Conservation (phyloP, 2,329 filamentous ascomycete species). For the Penicillium sp. region DNA sequence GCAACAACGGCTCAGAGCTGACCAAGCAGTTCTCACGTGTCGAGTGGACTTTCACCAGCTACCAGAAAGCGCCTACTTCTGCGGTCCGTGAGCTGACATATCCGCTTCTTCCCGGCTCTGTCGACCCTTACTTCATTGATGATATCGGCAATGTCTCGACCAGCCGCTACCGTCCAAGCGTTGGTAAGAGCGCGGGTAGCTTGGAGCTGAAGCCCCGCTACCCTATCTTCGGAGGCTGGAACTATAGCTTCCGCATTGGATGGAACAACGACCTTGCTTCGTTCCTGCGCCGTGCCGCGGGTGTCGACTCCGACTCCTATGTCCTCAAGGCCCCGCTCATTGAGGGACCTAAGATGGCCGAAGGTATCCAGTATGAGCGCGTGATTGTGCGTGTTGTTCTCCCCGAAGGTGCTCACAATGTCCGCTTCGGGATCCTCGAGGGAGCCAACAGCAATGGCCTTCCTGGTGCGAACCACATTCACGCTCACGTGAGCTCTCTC, state of each 20-base stretch:
- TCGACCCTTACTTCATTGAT: constrained; percentile 91
- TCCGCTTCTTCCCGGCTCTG: constrained; percentile 74
- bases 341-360: constrained; percentile 81
- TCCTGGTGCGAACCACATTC: constrained; percentile 57
- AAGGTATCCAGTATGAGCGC: constrained; percentile 83
- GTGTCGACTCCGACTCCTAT: constrained; percentile 64
- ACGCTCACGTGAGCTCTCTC: constrained; percentile 63
- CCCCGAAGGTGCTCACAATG: constrained; percentile 77
- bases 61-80: constrained; percentile 72
- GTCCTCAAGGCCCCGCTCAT: constrained; percentile 89
- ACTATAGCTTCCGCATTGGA: constrained; percentile 93
- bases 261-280: constrained; percentile 86
- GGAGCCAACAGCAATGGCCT: constrained; percentile 65
- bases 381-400: constrained; percentile 79
- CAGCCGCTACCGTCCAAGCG: constrained; percentile 69
- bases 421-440: constrained; percentile 67
- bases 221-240: constrained; percentile 96
- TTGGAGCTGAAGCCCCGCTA: constrained; percentile 92
- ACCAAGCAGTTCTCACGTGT: constrained; percentile 71
- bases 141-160: constrained; percentile 97
- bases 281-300: constrained; percentile 65
- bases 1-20: constrained; percentile 80
- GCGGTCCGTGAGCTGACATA: constrained; percentile 81
- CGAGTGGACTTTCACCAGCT: constrained; percentile 70
- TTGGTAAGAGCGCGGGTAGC: constrained; percentile 54